Evolutionary conservation across 345 rosid species (phyloP), one percentile per base, ranked within the genome.

Genomic region (Hibiscus mutabilis): DNA sequence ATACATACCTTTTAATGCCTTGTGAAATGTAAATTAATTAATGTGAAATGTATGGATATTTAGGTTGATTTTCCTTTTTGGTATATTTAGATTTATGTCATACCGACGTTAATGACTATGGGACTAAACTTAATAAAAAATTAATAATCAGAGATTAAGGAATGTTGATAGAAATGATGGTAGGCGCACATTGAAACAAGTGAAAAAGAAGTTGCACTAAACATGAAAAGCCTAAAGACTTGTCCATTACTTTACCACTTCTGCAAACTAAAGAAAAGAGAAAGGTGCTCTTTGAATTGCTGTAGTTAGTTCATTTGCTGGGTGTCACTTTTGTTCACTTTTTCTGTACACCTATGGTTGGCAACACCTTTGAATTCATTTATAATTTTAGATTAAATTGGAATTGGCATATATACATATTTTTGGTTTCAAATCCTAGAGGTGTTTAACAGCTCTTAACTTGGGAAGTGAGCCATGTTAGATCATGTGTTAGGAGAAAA

Each of bases 121-220:
- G 10, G 10, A 8, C 7, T 37, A 37, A 37, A 37, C 42, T 37
- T 37, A 7, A 8, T 37, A 1, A 7, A 37, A 5, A 37, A 37
- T 8, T 1, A 37, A 7, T 37, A 8, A 37, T 37, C 0, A 8
- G 10, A 37, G 42, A 37, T 6, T 0, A 18, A 52, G 18, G 58
- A 2, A 49, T 51, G 74, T 60, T 64, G 47, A 68, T 53, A 75
- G 57, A 75, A 59, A 53, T 18, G 58, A 19, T 53, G 33, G 35
- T 33, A 33, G 35, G 35, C 6, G 7, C 35, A 6, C 67, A 79
- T 79, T 19, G 85, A 73, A 81, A 81, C 74, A 73, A 69, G 79
- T 47, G 78, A 73, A 73, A 70, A 64, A 22, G 58, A 71, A 53
- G 73, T 71, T 69, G 79, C 11, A 53, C 58, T 19, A 19, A 53